Conservation (phyloP, 1,284 basidiomycete species). For the Boletus sp. region DNA sequence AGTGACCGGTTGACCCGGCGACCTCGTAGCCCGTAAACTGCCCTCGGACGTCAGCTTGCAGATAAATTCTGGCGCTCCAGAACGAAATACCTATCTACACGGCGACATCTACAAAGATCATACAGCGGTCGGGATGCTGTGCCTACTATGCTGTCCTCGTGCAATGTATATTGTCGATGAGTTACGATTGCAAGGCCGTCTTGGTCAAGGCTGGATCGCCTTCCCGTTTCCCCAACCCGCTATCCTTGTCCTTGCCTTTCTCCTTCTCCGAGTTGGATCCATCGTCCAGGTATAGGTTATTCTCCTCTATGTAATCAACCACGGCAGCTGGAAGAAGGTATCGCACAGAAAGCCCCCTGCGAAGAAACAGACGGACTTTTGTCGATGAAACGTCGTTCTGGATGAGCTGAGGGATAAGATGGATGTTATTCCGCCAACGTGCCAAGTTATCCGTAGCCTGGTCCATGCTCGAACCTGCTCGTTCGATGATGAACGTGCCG, state of each 20-base stretch:
- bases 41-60: background rate
- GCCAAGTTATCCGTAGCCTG: conserved; percentile 74
- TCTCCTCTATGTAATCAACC: conserved; percentile 90
- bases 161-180: background rate
- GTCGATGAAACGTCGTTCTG: conserved; percentile 98
- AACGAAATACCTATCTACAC: conserved; percentile 1
- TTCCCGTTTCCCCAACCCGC: conserved; percentile 19
- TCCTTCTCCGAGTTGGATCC: conserved; percentile 38
- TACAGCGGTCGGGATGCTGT: conserved; percentile 5
- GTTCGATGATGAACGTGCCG: conserved; percentile 93
- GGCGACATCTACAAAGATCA: background rate
- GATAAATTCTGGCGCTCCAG: background rate
- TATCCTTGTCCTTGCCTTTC: conserved; percentile 40
- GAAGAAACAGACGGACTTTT: conserved; percentile 87
- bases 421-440: conserved; percentile 85
- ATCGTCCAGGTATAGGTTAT: conserved; percentile 72
- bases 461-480: conserved; percentile 90
- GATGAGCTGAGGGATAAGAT: conserved; percentile 93
- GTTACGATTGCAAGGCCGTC: conserved; percentile 6
- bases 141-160: background rate
- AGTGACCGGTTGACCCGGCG: no score
- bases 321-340: conserved; percentile 91
- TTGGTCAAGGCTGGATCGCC: conserved; percentile 16
- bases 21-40: background rate
- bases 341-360: conserved; percentile 89